These are phyloP conservation scores for Sarocladium oryzae DNA, from an alignment of 2,329 filamentous ascomycete species.

Conservation along the genomic window DNA sequence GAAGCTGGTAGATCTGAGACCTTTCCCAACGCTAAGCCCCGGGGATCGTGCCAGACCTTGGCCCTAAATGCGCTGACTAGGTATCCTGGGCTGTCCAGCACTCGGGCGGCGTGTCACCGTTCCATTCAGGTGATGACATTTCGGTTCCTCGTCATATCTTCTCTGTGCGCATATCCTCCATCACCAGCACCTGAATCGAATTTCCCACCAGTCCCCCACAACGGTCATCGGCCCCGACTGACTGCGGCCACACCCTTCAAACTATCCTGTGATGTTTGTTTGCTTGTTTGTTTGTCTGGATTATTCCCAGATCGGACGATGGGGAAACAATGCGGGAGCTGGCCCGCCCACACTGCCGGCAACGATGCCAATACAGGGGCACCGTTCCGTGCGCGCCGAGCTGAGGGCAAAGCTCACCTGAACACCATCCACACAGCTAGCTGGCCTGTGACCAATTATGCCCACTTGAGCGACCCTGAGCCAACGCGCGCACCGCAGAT, in stretches of 20 bases:
- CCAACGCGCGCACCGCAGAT: slow-evolving; percentile 7
- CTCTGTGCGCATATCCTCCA: neutral
- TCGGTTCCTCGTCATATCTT: neutral
- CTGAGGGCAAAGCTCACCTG: slow-evolving; percentile 4
- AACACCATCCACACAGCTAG: no score
- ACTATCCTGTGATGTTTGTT: neutral
- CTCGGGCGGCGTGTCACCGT: neutral
- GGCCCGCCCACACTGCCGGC: neutral
- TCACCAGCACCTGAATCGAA: neutral
- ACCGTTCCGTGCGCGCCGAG: neutral
- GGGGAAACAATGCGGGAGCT: neutral
- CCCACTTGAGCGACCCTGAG: no score
- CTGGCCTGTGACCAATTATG: no score
- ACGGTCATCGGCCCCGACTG: neutral
- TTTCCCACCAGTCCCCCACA: neutral
- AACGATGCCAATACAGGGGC: neutral
- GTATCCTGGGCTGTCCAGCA: neutral
- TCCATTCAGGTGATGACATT: neutral
- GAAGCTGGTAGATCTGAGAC: slow-evolving; percentile 4
- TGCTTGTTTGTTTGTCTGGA: no score
- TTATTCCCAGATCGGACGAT: neutral
- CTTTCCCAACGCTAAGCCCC: slow-evolving; percentile 1
- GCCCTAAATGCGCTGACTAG: neutral
- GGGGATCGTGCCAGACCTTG: slow-evolving; percentile 3
- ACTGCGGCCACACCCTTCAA: neutral